phyloP scores from a whole-genome alignment of 805 yeast species.

The Ogataea pilisensis region DNA sequence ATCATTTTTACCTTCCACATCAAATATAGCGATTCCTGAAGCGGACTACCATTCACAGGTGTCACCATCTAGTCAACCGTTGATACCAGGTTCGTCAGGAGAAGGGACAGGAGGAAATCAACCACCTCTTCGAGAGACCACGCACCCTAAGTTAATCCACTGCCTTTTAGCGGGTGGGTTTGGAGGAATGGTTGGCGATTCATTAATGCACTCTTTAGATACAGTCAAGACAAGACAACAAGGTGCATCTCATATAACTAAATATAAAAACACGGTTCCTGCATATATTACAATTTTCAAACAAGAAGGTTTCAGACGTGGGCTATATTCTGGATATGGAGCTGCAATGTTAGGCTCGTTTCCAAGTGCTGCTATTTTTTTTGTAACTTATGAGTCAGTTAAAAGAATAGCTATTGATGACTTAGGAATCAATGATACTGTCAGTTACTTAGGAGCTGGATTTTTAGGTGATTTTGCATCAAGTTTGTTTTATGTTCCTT shows the following conservation, averaged over 20 bases:
- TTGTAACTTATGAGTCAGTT: slow-evolving; percentile 81
- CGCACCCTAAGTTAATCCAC: slow-evolving; percentile 43
- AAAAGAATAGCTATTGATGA: slow-evolving; percentile 68
- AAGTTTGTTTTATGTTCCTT: slow-evolving; percentile 87
- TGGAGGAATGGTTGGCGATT: slow-evolving; percentile 92
- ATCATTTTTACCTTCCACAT: slow-evolving; percentile 11
- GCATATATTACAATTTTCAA: slow-evolving; percentile 72
- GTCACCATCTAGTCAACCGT: not conserved
- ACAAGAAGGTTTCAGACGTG: slow-evolving; percentile 82
- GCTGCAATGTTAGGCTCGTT: slow-evolving; percentile 92
- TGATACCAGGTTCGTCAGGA: not conserved
- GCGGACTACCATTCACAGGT: slow-evolving; percentile 3
- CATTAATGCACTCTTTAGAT: slow-evolving; percentile 91
- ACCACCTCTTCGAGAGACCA: slow-evolving; percentile 4
- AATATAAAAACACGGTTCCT: slow-evolving; percentile 69
- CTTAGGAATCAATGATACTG: slow-evolving; percentile 66
- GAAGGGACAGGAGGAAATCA: slow-evolving; percentile 4
- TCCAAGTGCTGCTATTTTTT: slow-evolving; percentile 93
- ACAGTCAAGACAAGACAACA: slow-evolving; percentile 97
- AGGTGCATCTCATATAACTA: slow-evolving; percentile 68
- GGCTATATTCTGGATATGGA: slow-evolving; percentile 86
- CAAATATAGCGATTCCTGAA: slow-evolving; percentile 12
- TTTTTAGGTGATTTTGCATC: slow-evolving; percentile 91
- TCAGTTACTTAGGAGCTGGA: slow-evolving; percentile 80
- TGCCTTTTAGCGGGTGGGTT: slow-evolving; percentile 88